Evolutionary conservation across 345 rosid species (phyloP).

Genomic region (Dipteronia dyeriana): DNA sequence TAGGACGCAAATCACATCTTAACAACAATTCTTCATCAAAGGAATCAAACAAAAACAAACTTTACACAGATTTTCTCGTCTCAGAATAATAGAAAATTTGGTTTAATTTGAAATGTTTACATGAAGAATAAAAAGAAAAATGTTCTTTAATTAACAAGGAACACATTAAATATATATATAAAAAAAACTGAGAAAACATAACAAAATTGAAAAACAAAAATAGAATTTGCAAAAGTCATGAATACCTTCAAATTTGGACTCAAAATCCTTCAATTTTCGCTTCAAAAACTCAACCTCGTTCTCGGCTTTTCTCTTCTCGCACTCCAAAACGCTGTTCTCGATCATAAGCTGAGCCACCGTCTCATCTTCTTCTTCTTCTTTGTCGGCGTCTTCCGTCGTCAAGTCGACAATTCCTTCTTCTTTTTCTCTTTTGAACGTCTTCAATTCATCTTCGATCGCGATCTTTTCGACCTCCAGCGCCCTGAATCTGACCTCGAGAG

Average conservation of each 20-base stretch:
- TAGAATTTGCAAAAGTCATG: neutral
- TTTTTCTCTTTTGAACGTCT: slow-evolving; percentile 23
- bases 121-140: too few relatives aligned
- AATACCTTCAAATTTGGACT: slow-evolving; percentile 27
- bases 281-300: slow-evolving; percentile 53
- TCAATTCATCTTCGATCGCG: slow-evolving; percentile 31
- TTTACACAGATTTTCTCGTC: too few relatives aligned
- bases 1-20: too few relatives aligned
- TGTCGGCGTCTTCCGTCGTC: slow-evolving; percentile 29
- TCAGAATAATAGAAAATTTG: neutral
- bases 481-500: slow-evolving; percentile 34
- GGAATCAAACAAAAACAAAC: too few relatives aligned
- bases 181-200: too few relatives aligned
- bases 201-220: neutral
- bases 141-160: neutral
- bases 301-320: slow-evolving; percentile 54
- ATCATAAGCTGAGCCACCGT: slow-evolving; percentile 41
- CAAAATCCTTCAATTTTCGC: slow-evolving; percentile 49
- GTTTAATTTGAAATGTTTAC: neutral
- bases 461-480: slow-evolving; percentile 40
- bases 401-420: slow-evolving; percentile 36
- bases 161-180: neutral
- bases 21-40: too few relatives aligned
- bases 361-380: slow-evolving; percentile 40
- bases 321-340: slow-evolving; percentile 45